phyloP scores from a whole-genome alignment of 2,329 filamentous ascomycete genomes.

The Aspergillus spinulosporus region DNA sequence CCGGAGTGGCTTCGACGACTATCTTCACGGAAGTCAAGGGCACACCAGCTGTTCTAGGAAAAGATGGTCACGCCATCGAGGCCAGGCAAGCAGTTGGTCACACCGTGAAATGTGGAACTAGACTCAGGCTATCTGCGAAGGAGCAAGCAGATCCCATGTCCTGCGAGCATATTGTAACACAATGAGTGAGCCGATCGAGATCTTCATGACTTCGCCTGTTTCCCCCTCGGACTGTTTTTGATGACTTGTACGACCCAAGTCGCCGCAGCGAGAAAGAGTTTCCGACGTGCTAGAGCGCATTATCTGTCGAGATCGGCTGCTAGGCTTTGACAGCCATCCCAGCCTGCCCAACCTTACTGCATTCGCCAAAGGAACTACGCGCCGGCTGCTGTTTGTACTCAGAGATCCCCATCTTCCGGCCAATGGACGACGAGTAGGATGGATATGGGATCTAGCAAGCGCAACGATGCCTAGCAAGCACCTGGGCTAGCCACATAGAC shows the following conservation, averaged over 20 bases:
- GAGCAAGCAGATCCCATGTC: slow-evolving; percentile 45
- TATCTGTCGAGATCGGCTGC: neutral
- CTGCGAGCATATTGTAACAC: slow-evolving; percentile 47
- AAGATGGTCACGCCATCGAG: no score
- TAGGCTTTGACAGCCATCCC: no score
- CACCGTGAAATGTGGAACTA: slow-evolving; percentile 26
- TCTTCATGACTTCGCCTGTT: neutral
- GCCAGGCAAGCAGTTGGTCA: neutral
- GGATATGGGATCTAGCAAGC: slow-evolving; percentile 50
- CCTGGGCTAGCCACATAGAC: slow-evolving; percentile 46
- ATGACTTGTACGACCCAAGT: neutral
- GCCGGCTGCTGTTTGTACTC: slow-evolving; percentile 18
- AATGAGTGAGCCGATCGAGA: slow-evolving; percentile 43
- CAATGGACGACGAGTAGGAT: slow-evolving; percentile 19
- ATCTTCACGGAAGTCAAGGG: no score
- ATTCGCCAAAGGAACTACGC: neutral
- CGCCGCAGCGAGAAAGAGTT: neutral
- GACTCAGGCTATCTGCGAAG: slow-evolving; percentile 21
- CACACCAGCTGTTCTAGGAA: no score
- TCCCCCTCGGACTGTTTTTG: neutral
- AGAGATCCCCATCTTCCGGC: neutral
- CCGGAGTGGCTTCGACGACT: no score
- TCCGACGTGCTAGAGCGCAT: neutral
- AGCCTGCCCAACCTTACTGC: neutral
- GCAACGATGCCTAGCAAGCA: slow-evolving; percentile 46